Conservation (phyloP, 2,329 filamentous ascomycete genomes). For the Knoxdaviesia proteae region DNA sequence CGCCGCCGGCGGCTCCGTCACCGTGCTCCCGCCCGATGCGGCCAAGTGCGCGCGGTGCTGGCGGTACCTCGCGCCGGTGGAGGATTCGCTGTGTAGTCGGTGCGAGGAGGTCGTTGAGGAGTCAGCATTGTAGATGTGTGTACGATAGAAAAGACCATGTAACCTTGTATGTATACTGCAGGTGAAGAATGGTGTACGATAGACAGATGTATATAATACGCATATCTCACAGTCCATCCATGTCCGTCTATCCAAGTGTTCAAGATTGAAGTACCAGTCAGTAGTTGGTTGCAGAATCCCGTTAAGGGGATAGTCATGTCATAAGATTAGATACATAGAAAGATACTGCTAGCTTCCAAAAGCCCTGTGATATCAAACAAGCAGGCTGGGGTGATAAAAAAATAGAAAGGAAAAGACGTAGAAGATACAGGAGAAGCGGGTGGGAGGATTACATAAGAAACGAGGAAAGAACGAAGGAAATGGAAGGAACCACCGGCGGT, state of each 20-base stretch:
- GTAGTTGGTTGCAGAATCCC: no score
- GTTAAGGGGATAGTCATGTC: no score
- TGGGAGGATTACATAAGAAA: not conserved
- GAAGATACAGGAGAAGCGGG: not conserved
- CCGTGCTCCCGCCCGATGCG: conserved; percentile 25
- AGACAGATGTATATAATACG: no score
- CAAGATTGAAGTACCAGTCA: no score
- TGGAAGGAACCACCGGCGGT: no score
- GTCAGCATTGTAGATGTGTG: not conserved
- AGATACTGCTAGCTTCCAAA: no score
- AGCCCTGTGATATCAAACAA: no score
- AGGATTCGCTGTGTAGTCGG: conserved; percentile 47
- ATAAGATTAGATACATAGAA: no score
- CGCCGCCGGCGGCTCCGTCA: conserved; percentile 16
- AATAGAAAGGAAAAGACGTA: not conserved
- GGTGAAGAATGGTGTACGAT: no score
- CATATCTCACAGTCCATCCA: no score
- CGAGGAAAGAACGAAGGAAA: not conserved
- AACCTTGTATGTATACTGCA: not conserved
- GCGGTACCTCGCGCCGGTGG: conserved; percentile 53
- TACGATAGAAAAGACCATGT: not conserved
- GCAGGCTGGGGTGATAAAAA: not conserved
- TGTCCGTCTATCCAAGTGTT: no score
- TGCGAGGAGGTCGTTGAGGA: conserved; percentile 44
- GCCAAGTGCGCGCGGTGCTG: conserved; percentile 78